Evolutionary conservation across 2,329 filamentous ascomycete genomes (phyloP).

Genomic region (Davidsoniella virescens): DNA sequence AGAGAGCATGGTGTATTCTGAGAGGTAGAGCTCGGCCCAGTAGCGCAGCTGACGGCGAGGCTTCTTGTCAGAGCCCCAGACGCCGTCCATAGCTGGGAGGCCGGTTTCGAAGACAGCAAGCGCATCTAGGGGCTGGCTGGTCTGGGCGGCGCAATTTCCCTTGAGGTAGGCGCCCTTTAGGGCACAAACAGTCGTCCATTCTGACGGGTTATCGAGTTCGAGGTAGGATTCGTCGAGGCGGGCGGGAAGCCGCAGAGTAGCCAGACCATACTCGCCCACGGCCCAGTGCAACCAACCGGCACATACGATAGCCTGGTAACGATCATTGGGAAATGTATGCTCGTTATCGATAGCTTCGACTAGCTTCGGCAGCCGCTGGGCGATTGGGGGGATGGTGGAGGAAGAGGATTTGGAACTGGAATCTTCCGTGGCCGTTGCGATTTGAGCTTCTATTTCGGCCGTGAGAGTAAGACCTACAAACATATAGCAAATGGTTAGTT

Average conservation of each 20-base stretch:
- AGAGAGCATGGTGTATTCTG: conserved; percentile 55
- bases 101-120: conserved; percentile 50
- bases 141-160: conserved; percentile 43
- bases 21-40: conserved; percentile 66
- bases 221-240: conserved; percentile 41
- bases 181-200: conserved; percentile 71
- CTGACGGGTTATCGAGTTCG: conserved; percentile 37
- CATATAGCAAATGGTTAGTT: conserved; percentile 12
- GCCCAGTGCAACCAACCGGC: conserved; percentile 75
- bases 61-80: conserved; percentile 30
- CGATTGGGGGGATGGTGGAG: conserved; percentile 28
- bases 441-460: conserved; percentile 51
- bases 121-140: conserved; percentile 38
- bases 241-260: conserved; percentile 44
- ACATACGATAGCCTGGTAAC: conserved; percentile 67
- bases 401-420: conserved; percentile 15
- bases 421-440: conserved; percentile 34
- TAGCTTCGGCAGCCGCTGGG: conserved; percentile 32
- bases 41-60: conserved; percentile 50
- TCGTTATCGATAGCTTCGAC: conserved; percentile 43
- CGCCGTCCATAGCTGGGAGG: conserved; percentile 42
- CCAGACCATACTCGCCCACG: conserved; percentile 49
- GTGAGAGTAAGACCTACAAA: conserved; percentile 50
- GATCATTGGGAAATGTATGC: conserved; percentile 35
- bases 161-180: conserved; percentile 66